Conservation (phyloP, 2,329 filamentous ascomycete genomes). For the Cadophora luteo-olivacea region DNA sequence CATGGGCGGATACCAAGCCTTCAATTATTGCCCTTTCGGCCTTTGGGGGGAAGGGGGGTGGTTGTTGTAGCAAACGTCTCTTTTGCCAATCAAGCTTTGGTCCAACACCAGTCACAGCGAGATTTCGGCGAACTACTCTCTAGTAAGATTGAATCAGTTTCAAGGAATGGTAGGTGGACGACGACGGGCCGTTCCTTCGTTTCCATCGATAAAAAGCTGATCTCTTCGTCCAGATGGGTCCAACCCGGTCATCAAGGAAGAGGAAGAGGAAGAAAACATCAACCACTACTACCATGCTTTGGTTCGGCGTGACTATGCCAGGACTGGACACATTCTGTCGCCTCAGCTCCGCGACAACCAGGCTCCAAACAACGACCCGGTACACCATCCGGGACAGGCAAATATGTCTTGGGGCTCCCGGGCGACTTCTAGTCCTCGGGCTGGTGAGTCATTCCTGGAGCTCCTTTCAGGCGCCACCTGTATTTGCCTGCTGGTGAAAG, state of each 20-base stretch:
- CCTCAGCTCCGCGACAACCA: not conserved
- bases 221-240: not conserved
- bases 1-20: constrained; percentile 37
- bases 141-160: not conserved
- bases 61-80: not conserved
- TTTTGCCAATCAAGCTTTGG: not conserved
- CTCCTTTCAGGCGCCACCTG: constrained; percentile 14
- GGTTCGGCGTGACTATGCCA: constrained; percentile 16
- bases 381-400: constrained; percentile 26
- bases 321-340: constrained; percentile 2
- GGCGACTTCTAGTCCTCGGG: not conserved
- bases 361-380: not conserved
- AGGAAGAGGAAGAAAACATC: constrained; percentile 18
- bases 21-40: constrained; percentile 38
- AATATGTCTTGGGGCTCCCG: constrained; percentile 1
- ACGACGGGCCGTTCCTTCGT: not conserved
- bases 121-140: not conserved
- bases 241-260: constrained; percentile 23
- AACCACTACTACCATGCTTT: not conserved
- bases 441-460: constrained; percentile 34
- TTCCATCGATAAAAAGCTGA: not conserved
- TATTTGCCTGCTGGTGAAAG: not conserved
- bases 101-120: not conserved
- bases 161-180: not conserved
- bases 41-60: no score